Conservation (phyloP, 2,329 filamentous ascomycete species). For the Neonectria faginata region DNA sequence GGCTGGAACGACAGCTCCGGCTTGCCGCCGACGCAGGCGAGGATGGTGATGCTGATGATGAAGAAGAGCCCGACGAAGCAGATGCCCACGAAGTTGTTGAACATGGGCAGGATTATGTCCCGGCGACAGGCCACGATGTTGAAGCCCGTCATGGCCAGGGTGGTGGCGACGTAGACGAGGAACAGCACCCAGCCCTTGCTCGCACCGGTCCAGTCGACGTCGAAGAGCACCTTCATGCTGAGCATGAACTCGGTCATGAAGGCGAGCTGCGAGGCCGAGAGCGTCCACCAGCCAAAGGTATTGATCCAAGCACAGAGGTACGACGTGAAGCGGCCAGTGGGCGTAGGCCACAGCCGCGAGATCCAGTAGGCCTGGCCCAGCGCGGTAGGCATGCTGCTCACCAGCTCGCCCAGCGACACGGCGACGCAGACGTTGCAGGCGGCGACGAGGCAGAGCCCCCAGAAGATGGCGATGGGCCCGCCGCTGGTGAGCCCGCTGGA, state of each 20-base stretch:
- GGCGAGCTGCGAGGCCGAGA: constrained; percentile 66
- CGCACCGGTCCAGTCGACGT: constrained; percentile 58
- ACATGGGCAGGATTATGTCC: constrained; percentile 54
- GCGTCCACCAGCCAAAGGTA: constrained; percentile 69
- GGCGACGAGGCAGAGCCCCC: constrained; percentile 66
- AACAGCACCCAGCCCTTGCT: constrained; percentile 65
- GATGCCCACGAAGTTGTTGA: constrained; percentile 68
- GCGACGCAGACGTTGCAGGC: constrained; percentile 65
- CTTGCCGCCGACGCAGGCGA: constrained; percentile 63
- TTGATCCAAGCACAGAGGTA: constrained; percentile 72
- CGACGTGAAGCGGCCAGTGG: constrained; percentile 60
- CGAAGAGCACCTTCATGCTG: constrained; percentile 67
- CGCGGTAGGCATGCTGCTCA: constrained; percentile 69
- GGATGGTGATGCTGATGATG: constrained; percentile 61
- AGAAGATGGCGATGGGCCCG: constrained; percentile 65
- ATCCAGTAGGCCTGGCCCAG: constrained; percentile 70
- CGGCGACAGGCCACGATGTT: constrained; percentile 64
- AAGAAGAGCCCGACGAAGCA: constrained; percentile 65
- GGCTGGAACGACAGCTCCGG: constrained; percentile 59
- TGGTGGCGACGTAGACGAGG: constrained; percentile 65
- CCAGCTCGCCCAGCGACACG: constrained; percentile 66
- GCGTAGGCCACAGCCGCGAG: constrained; percentile 51
- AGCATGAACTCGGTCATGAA: constrained; percentile 70
- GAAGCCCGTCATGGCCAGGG: constrained; percentile 59
- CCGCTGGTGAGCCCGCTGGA: constrained; percentile 65